phyloP scores from a whole-genome alignment of 176 grass and related monocot species.

The Canna indica region DNA sequence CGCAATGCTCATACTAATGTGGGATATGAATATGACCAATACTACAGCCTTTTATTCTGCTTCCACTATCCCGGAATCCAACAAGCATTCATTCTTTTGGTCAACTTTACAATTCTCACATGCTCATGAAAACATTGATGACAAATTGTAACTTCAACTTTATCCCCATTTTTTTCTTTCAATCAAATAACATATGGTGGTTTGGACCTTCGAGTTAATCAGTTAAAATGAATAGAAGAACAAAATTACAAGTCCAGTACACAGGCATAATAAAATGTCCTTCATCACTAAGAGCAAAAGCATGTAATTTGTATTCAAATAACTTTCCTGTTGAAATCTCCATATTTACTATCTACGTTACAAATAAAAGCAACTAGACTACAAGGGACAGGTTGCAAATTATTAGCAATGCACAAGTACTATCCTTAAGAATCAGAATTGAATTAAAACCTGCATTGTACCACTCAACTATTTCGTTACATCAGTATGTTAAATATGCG shows the following conservation, averaged over 20 bases:
- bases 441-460: background rate
- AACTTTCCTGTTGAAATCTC: no score
- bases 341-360: no score
- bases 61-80: background rate
- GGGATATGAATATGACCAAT: no score
- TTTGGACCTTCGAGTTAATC: background rate
- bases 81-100: background rate
- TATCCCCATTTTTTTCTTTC: background rate
- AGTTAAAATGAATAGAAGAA: background rate
- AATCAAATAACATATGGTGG: background rate
- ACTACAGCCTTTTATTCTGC: background rate
- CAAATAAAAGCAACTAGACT: background rate
- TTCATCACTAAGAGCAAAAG: no score
- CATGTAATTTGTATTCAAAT: background rate
- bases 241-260: no score
- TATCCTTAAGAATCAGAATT: background rate
- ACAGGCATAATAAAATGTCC: no score
- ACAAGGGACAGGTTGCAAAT: background rate
- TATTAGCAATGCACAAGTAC: background rate
- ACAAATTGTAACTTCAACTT: background rate
- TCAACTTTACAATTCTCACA: no score
- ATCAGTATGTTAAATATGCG: background rate
- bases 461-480: no score
- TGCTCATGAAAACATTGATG: no score
- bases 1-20: no score